phyloP scores from a whole-genome alignment of 139 green algal genomes.

The Closterium sp. region DNA sequence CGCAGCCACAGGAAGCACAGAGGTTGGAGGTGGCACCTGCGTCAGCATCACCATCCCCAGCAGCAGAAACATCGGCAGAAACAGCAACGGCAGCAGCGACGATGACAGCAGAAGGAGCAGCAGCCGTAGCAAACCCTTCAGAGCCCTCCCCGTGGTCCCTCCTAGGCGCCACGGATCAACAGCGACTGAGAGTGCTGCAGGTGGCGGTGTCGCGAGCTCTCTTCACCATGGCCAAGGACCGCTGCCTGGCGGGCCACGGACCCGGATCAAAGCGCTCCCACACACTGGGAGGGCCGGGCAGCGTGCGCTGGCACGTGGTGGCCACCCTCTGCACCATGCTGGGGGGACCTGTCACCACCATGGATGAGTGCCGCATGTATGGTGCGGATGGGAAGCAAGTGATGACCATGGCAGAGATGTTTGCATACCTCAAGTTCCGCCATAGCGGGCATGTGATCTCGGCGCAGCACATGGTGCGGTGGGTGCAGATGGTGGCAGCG shows the following conservation, averaged over 20 bases:
- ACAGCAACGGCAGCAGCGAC: background rate
- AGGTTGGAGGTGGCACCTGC: background rate
- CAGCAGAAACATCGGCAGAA: background rate
- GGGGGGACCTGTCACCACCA: background rate
- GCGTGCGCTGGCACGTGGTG: background rate
- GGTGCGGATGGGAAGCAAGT: background rate
- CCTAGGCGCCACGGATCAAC: background rate
- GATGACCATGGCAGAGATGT: background rate
- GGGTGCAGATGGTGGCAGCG: background rate
- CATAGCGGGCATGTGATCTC: background rate
- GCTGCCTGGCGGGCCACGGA: background rate
- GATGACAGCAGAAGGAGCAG: background rate
- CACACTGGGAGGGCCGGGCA: background rate
- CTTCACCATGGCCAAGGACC: conserved; percentile 22
- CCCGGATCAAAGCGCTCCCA: background rate
- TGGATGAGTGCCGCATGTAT: background rate
- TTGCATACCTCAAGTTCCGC: background rate
- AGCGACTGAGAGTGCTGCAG: background rate
- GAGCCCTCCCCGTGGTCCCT: background rate
- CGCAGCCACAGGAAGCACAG: background rate
- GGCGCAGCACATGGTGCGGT: background rate
- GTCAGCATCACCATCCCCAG: background rate
- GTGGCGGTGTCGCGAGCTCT: conserved; percentile 11
- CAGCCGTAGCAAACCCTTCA: background rate
- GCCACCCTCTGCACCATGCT: no score